Base-by-base conservation (phyloP, 306 rosid genomes). In the Pyrus betulifolia region DNA sequence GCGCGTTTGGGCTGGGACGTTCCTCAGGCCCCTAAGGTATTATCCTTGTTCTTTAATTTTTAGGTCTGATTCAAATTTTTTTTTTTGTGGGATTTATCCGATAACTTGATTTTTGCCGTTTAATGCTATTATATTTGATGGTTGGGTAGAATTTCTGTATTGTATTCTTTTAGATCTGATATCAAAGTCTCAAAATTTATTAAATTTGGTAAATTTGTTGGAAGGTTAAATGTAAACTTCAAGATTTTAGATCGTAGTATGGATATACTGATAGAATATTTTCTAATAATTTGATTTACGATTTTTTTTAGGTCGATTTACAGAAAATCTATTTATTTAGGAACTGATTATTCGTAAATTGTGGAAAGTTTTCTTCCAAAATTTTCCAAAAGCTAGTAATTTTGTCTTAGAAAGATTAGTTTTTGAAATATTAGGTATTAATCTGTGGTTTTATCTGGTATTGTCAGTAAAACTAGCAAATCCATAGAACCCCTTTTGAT, bases 1-100 rank as follows among this genome's bases (percentile, higher is more conserved):
- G 93, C 99, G 63, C 91, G 99, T 19, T 76, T 95, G 86, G 99
- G 99, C 54, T 95, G 99, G 99, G 99, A 95, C 58, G 86, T 90
- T 33, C 90, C 94, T 33, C 96, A 95, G 69, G 78, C 80, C 64
- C 88, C 99, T 0, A 95, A 91, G 99, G 99, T 95, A 92, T 77
- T 9, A 71, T 88, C 17, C 77, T 23, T 35, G 4, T 8, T 51
- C 60, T 9, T 3, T 1, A 69, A 49, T 13, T 78, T 38, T 80
- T 65, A 42, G 87, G 80, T 90, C 88, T 80, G 86, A 69, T 74
- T n/a, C 33, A 6, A 21, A 0, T 25, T 25, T 4, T 3, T 22
- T 8, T 57, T 80, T 81, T 77, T 57, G 30, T 46, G 49, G 0
- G 74, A 79, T 74, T 70, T 38, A 21, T 55, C 40, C 40, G 58